phyloP scores from a whole-genome alignment of 768 basidiomycete genomes.

The Leccinellum rugosiceps region DNA sequence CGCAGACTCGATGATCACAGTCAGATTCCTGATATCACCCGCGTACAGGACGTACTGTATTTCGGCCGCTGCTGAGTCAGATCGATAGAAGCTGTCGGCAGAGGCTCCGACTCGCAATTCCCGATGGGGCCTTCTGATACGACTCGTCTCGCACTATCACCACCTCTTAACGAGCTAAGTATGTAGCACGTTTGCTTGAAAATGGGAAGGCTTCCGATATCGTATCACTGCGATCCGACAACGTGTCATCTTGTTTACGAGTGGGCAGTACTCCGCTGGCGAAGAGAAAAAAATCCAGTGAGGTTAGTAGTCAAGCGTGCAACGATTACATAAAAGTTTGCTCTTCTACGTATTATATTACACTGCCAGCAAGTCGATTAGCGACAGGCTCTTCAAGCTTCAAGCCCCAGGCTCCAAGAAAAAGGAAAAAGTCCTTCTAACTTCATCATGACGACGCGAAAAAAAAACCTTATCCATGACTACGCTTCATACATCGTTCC shows the following conservation, averaged over 20 bases:
- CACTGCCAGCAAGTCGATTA: no score
- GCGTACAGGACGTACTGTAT: background rate
- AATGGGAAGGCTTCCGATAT: background rate
- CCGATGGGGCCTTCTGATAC: background rate
- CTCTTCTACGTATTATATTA: no score
- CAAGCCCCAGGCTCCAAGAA: background rate
- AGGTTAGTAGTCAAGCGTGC: no score
- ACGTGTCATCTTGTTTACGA: background rate
- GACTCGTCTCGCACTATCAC: background rate
- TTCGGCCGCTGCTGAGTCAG: background rate
- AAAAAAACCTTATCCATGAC: background rate
- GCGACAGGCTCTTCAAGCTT: background rate
- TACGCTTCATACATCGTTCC: conserved; percentile 9
- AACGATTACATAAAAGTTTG: background rate
- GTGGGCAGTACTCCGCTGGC: no score
- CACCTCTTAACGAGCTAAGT: no score
- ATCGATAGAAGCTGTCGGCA: background rate
- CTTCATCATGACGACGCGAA: background rate
- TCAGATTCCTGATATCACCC: background rate
- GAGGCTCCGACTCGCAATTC: background rate
- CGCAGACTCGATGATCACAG: background rate
- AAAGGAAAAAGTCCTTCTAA: background rate
- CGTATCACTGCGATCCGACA: background rate
- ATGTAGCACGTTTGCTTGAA: background rate
- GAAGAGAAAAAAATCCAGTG: no score